phyloP scores from a whole-genome alignment of 2,329 filamentous ascomycete species.

The Aspergillaceae sp. region DNA sequence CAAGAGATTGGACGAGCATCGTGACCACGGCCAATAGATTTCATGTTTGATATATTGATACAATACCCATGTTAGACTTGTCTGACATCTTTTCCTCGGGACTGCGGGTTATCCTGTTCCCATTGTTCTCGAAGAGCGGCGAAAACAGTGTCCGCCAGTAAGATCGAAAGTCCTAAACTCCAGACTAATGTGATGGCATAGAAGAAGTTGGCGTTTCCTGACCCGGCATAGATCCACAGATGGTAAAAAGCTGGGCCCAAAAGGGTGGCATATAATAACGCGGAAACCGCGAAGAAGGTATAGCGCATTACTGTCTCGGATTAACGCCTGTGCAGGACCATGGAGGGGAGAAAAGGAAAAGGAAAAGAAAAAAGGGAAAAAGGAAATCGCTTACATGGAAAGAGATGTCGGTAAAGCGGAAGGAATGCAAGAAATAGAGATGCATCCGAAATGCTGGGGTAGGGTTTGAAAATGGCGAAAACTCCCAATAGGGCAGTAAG shows the following conservation, averaged over 20 bases:
- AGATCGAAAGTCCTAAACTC: slow-evolving; percentile 78
- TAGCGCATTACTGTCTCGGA: slow-evolving; percentile 71
- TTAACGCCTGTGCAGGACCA: not conserved
- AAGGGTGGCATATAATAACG: slow-evolving; percentile 77
- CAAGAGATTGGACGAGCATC: slow-evolving; percentile 27
- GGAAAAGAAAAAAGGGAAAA: not conserved
- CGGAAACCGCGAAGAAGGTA: slow-evolving; percentile 74
- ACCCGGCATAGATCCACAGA: slow-evolving; percentile 95
- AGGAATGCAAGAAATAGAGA: slow-evolving; percentile 76
- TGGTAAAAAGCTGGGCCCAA: slow-evolving; percentile 94
- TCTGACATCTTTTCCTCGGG: slow-evolving; percentile 76
- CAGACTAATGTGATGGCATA: slow-evolving; percentile 99
- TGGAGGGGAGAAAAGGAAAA: not conserved
- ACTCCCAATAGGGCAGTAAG: slow-evolving; percentile 78
- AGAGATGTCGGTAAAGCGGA: slow-evolving; percentile 81
- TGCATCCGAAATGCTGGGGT: slow-evolving; percentile 85
- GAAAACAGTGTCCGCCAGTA: slow-evolving; percentile 82
- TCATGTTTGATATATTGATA: not conserved
- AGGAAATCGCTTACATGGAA: slow-evolving; percentile 54
- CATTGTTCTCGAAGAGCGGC: slow-evolving; percentile 85
- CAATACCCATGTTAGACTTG: slow-evolving; percentile 54
- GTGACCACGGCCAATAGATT: not conserved
- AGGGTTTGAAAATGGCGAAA: slow-evolving; percentile 93
- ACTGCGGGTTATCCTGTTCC: slow-evolving; percentile 84
- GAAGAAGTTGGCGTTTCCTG: slow-evolving; percentile 98